These are phyloP conservation scores for Cryptococcus sp. DNA, from an alignment of 1,284 basidiomycete genomes.

Conservation along the genomic window DNA sequence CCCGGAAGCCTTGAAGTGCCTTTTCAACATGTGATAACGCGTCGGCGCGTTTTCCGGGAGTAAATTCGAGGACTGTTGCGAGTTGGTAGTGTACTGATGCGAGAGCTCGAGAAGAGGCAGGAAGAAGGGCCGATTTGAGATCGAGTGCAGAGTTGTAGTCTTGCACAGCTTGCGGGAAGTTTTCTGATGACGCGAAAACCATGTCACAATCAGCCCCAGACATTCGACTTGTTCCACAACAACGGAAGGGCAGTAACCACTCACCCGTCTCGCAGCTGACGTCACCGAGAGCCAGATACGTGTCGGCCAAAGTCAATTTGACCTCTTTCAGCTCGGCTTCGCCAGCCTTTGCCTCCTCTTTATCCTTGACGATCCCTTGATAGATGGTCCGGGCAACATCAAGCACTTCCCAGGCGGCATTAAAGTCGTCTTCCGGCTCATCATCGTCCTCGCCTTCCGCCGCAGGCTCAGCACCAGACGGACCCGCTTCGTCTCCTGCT, in stretches of 20 bases:
- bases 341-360: slow-evolving; percentile 32
- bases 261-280: slow-evolving; percentile 85
- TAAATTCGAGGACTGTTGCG: slow-evolving; percentile 83
- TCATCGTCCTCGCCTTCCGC: slow-evolving; percentile 46
- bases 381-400: slow-evolving; percentile 84
- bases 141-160: slow-evolving; percentile 75
- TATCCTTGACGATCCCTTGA: slow-evolving; percentile 59
- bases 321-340: slow-evolving; percentile 54
- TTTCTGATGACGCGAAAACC: slow-evolving; percentile 61
- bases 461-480: neutral
- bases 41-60: slow-evolving; percentile 72
- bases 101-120: slow-evolving; percentile 76
- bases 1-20: slow-evolving; percentile 72
- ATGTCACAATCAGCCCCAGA: neutral
- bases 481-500: slow-evolving; percentile 7
- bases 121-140: slow-evolving; percentile 70
- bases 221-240: neutral
- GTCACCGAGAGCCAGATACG: slow-evolving; percentile 79
- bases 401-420: slow-evolving; percentile 89
- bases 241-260: slow-evolving; percentile 27
- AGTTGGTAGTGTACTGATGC: slow-evolving; percentile 88
- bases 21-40: slow-evolving; percentile 75
- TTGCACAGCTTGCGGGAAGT: slow-evolving; percentile 83
- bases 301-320: slow-evolving; percentile 74
- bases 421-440: slow-evolving; percentile 84